These are phyloP conservation scores for Pseudisothecium myosuroides DNA, from an alignment of 225 moss, liverwort and hornwort genomes.

Conservation along the genomic window DNA sequence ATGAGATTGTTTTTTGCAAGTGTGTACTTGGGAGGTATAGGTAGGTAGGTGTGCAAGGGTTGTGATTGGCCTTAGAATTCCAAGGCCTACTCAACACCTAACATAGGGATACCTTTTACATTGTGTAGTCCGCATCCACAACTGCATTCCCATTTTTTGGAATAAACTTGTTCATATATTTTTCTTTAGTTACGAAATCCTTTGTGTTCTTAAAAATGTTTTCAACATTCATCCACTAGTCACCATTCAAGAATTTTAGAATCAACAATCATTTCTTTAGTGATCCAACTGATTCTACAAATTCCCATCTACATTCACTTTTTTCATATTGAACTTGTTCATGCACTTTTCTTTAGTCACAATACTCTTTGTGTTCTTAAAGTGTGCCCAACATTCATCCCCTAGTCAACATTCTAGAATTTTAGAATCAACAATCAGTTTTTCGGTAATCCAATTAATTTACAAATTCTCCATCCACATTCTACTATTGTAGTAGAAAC, in stretches of 20 bases:
- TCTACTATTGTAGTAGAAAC: too few relatives aligned
- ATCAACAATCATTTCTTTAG: background rate
- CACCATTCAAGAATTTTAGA: background rate
- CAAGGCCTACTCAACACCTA: accelerated
- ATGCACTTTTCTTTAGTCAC: background rate
- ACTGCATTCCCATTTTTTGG: background rate
- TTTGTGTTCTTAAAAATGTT: background rate
- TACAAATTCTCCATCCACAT: too few relatives aligned
- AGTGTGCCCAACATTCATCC: background rate
- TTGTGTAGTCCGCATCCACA: background rate
- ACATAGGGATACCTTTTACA: background rate
- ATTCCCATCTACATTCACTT: too few relatives aligned
- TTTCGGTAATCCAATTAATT: too few relatives aligned
- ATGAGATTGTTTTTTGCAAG: background rate
- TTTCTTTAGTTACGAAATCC: background rate
- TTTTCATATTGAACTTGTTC: too few relatives aligned
- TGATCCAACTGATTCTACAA: too few relatives aligned
- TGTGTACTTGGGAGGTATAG: accelerated
- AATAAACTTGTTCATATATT: background rate
- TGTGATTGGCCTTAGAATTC: background rate
- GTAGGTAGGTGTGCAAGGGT: background rate
- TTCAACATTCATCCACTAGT: background rate
- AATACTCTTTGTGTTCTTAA: background rate
- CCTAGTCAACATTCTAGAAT: background rate
- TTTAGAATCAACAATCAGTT: background rate